Evolutionary conservation across 768 basidiomycete species (phyloP).

Genomic region (Leccinum rimulosum): DNA sequence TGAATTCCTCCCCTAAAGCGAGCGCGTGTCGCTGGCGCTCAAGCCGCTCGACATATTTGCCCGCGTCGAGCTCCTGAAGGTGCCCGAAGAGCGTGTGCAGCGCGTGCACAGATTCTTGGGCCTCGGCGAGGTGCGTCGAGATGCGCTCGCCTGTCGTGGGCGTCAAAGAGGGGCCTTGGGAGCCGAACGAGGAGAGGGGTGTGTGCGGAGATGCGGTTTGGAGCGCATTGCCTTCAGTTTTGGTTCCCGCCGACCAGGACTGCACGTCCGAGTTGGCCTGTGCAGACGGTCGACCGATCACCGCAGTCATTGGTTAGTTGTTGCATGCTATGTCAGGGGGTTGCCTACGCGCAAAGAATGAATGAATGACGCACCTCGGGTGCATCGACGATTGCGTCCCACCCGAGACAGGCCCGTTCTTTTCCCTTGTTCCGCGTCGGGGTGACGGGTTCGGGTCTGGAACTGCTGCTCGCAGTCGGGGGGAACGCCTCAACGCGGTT

Average conservation of each 20-base stretch:
- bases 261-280: neutral
- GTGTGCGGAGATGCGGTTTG: neutral
- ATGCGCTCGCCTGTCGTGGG: constrained; percentile 26
- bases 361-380: constrained; percentile 7
- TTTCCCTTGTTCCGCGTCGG: constrained; percentile 29
- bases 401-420: constrained; percentile 4
- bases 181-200: neutral
- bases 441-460: constrained; percentile 13
- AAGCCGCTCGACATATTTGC: constrained; percentile 35
- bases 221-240: neutral
- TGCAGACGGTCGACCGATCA: constrained; percentile 7
- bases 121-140: constrained; percentile 2
- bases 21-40: constrained; percentile 39
- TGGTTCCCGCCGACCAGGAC: neutral
- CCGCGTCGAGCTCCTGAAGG: constrained; percentile 15
- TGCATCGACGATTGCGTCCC: constrained; percentile 4
- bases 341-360: neutral
- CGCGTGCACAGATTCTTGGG: neutral
- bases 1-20: constrained; percentile 34
- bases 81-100: constrained; percentile 7
- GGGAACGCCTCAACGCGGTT: neutral
- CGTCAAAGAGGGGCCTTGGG: neutral
- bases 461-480: neutral
- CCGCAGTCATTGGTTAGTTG: neutral
- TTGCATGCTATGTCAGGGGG: constrained; percentile 4